Conservation (phyloP, 352 stramenopile species). For the Phytophthora ohioensis region DNA sequence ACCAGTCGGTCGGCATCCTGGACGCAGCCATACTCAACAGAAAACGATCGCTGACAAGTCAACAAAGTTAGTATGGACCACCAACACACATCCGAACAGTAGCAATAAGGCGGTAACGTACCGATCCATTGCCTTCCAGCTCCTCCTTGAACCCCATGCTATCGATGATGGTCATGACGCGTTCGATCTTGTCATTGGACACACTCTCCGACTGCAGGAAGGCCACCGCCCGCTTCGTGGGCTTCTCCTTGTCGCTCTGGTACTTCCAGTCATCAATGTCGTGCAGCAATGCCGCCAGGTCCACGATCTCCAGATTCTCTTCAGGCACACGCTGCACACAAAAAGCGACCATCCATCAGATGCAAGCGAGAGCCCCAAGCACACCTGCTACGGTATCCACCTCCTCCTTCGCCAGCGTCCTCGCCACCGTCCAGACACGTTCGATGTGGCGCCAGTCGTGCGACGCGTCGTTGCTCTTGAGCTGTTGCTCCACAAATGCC, state of each 20-base stretch:
- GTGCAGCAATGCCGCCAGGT: constrained; percentile 87
- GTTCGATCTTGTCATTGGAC: constrained; percentile 54
- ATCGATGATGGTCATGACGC: constrained; percentile 86
- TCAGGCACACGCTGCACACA: constrained; percentile 54
- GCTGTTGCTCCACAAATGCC: constrained; percentile 76
- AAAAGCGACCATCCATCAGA: background rate
- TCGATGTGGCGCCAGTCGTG: constrained; percentile 92
- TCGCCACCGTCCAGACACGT: constrained; percentile 83
- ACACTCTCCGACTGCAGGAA: constrained; percentile 71
- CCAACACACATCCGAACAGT: background rate
- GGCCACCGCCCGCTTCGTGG: constrained; percentile 64
- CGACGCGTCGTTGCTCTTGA: constrained; percentile 82
- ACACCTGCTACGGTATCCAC: constrained; percentile 31
- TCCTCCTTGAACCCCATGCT: constrained; percentile 90
- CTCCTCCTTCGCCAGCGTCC: constrained; percentile 80
- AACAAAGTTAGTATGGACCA: background rate
- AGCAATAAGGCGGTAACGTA: constrained; percentile 11
- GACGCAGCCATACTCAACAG: constrained; percentile 86
- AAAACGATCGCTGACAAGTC: constrained; percentile 38
- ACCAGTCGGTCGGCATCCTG: constrained; percentile 91
- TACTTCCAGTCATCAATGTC: constrained; percentile 94
- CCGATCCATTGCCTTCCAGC: constrained; percentile 44
- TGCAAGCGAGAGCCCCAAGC: background rate
- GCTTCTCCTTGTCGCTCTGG: constrained; percentile 52
- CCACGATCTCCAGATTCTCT: constrained; percentile 78